phyloP scores from a whole-genome alignment of 2,329 filamentous ascomycete genomes.

The Diaporthe destruens region DNA sequence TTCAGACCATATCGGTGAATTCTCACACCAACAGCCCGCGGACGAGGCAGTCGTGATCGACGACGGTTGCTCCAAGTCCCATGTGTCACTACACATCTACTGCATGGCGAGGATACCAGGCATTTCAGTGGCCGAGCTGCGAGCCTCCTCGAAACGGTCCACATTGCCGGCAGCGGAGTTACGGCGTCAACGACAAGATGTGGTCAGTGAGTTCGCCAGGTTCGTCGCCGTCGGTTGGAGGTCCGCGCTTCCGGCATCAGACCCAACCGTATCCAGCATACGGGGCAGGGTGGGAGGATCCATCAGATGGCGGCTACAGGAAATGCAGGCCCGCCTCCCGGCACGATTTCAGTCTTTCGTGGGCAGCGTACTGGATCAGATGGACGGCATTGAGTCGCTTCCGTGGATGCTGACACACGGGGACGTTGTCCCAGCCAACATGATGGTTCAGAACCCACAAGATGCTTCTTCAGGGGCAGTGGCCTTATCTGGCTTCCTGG shows the following conservation, averaged over 20 bases:
- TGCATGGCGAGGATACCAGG: constrained; percentile 58
- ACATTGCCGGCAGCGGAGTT: background rate
- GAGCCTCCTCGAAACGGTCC: constrained; percentile 28
- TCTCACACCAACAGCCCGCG: background rate
- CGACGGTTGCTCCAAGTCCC: constrained; percentile 27
- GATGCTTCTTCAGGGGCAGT: background rate
- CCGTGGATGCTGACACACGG: constrained; percentile 72
- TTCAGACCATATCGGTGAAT: background rate
- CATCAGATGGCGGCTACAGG: constrained; percentile 54
- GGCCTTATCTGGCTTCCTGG: constrained; percentile 65
- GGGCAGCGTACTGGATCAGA: constrained; percentile 45
- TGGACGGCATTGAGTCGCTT: constrained; percentile 55
- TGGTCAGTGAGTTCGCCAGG: constrained; percentile 58
- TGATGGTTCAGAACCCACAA: constrained; percentile 59
- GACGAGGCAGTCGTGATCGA: constrained; percentile 43
- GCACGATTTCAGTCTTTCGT: constrained; percentile 49
- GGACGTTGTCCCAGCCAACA: constrained; percentile 69
- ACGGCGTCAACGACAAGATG: constrained; percentile 44
- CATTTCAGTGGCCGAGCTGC: constrained; percentile 53
- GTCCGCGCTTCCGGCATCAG: constrained; percentile 42
- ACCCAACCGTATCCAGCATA: constrained; percentile 9
- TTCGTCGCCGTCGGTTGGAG: constrained; percentile 56
- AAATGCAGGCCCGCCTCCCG: constrained; percentile 54
- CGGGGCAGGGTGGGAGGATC: constrained; percentile 56
- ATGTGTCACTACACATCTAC: constrained; percentile 54